Conservation (phyloP, 768 basidiomycete genomes). For the Pluteus cervinus region DNA sequence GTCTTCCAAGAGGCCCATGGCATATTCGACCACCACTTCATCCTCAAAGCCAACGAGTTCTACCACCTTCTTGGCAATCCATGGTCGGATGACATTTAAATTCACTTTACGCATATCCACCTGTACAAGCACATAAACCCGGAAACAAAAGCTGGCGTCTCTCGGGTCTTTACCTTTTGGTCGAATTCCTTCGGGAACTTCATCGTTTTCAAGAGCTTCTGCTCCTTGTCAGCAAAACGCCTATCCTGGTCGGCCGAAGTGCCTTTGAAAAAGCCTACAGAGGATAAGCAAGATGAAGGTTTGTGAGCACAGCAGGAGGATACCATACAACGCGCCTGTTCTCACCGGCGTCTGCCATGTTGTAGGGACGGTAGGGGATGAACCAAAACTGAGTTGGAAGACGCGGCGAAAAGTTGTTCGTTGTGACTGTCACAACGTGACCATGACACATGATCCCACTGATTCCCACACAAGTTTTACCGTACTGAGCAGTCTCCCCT, state of each 20-base stretch:
- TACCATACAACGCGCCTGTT: slow-evolving; percentile 18
- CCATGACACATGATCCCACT: too few species aligned
- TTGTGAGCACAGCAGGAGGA: slow-evolving; percentile 14
- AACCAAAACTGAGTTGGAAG: neutral
- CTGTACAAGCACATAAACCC: slow-evolving; percentile 32
- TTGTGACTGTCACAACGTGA: too few species aligned
- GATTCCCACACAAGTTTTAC: too few species aligned
- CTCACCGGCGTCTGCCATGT: slow-evolving; percentile 59
- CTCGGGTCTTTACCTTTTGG: slow-evolving; percentile 54
- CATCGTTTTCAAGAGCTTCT: slow-evolving; percentile 80
- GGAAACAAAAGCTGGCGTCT: neutral
- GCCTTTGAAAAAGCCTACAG: slow-evolving; percentile 80
- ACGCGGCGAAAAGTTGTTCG: slow-evolving; percentile 5
- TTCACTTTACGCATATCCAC: slow-evolving; percentile 97
- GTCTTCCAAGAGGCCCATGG: slow-evolving; percentile 91
- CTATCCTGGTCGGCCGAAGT: slow-evolving; percentile 88
- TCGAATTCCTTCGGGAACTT: slow-evolving; percentile 90
- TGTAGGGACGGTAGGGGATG: slow-evolving; percentile 1
- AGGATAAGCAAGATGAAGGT: slow-evolving; percentile 17
- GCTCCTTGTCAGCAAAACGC: slow-evolving; percentile 92
- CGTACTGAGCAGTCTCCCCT: too few species aligned
- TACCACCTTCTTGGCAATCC: slow-evolving; percentile 91
- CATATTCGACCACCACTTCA: slow-evolving; percentile 95
- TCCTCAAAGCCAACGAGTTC: slow-evolving; percentile 93
- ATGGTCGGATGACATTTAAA: slow-evolving; percentile 83